phyloP scores from a whole-genome alignment of 2,329 filamentous ascomycete genomes.

The Xylaria arbuscula region DNA sequence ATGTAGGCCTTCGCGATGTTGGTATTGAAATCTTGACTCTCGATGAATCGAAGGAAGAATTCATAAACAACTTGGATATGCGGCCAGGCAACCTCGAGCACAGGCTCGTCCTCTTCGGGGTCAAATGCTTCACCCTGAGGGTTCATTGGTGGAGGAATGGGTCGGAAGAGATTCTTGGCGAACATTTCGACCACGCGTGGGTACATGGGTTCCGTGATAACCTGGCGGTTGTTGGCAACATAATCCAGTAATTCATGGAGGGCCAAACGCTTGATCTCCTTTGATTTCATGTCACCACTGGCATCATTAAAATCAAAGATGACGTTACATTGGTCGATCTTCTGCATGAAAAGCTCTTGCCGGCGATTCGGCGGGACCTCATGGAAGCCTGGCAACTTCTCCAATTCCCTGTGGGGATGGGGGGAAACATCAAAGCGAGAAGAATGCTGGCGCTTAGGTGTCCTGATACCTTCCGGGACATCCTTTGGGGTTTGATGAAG shows the following conservation, averaged over 20 bases:
- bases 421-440: slow-evolving; percentile 98
- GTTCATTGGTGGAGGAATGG: slow-evolving; percentile 96
- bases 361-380: slow-evolving; percentile 94
- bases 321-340: slow-evolving; percentile 99
- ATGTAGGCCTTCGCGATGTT: slow-evolving; percentile 99
- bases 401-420: slow-evolving; percentile 93
- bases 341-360: slow-evolving; percentile 99
- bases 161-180: slow-evolving; percentile 96
- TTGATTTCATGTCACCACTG: slow-evolving; percentile 98
- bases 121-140: slow-evolving; percentile 98
- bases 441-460: slow-evolving; percentile 95
- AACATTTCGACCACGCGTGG: slow-evolving; percentile 99
- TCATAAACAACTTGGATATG: slow-evolving; percentile 99
- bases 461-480: slow-evolving; percentile 92
- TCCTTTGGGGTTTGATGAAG: slow-evolving; percentile 96
- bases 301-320: slow-evolving; percentile 99
- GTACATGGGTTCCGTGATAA: slow-evolving; percentile 99
- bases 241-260: slow-evolving; percentile 97
- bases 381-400: slow-evolving; percentile 97
- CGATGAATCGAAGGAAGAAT: slow-evolving; percentile 98
- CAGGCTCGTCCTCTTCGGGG: slow-evolving; percentile 97
- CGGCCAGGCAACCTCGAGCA: slow-evolving; percentile 97
- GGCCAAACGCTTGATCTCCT: slow-evolving; percentile 97
- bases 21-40: slow-evolving; percentile 99
- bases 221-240: slow-evolving; percentile 96